These are phyloP conservation scores for Endothia cerciana DNA, from an alignment of 2,329 filamentous ascomycete genomes.

Conservation along the genomic window DNA sequence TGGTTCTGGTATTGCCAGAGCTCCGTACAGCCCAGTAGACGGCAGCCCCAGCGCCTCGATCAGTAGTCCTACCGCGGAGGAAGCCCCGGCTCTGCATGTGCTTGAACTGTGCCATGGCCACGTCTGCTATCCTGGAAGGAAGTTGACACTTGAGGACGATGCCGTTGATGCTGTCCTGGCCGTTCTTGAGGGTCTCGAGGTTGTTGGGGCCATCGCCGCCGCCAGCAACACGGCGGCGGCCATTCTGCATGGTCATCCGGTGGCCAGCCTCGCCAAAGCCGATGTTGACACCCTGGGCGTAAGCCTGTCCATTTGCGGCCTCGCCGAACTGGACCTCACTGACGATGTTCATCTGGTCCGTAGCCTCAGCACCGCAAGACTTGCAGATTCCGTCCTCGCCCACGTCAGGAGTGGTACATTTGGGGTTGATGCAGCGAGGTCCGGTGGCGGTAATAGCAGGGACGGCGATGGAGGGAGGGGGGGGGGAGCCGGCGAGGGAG, in stretches of 20 bases:
- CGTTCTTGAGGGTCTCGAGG: constrained; percentile 47
- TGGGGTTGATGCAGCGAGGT: constrained; percentile 58
- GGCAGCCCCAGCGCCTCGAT: constrained; percentile 86
- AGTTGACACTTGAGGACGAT: constrained; percentile 58
- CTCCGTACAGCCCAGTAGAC: constrained; percentile 87
- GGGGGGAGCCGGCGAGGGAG: constrained; percentile 35
- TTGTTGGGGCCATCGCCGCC: constrained; percentile 60
- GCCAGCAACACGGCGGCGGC: constrained; percentile 51
- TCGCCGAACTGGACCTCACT: constrained; percentile 92
- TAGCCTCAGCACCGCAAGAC: constrained; percentile 82
- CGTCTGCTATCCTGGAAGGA: constrained; percentile 39
- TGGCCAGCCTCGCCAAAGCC: constrained; percentile 83
- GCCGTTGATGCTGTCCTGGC: constrained; percentile 12
- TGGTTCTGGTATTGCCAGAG: constrained; percentile 77
- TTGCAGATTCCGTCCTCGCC: constrained; percentile 70
- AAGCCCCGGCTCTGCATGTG: constrained; percentile 56
- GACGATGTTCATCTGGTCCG: constrained; percentile 87
- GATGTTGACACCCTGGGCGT: constrained; percentile 89
- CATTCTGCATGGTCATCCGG: constrained; percentile 62
- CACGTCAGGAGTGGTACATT: constrained; percentile 64
- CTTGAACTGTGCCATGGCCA: constrained; percentile 61
- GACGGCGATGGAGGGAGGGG: constrained; percentile 36
- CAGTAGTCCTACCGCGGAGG: constrained; percentile 82
- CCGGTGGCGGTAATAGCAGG: constrained; percentile 30
- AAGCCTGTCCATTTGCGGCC: constrained; percentile 79